A percentile compares a stretch with the other conserved stretches of the same genome.
Evolutionary conservation across 164 flowering plant species (phyloP).

Genomic region (Magnolia officinalis): DNA sequence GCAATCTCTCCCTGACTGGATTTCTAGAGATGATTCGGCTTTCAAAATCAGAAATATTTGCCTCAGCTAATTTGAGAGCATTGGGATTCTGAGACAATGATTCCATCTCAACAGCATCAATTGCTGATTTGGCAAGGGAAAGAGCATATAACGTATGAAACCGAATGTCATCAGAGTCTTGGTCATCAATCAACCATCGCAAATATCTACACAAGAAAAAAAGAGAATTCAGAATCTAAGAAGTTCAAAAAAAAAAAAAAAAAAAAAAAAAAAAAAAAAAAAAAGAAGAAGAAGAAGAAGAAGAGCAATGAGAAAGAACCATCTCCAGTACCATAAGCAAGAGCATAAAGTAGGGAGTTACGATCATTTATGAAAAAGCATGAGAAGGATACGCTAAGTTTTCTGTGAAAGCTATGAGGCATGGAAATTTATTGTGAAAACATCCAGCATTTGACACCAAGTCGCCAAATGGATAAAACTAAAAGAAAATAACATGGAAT

Average conservation of each 20-base stretch:
- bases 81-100: constrained; percentile 16
- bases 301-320: background rate
- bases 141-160: constrained; percentile 86
- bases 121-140: constrained; percentile 82
- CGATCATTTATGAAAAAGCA: background rate
- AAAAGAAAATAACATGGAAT: background rate
- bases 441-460: background rate
- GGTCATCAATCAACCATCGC: constrained; percentile 97
- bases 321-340: background rate
- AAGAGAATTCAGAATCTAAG: constrained; percentile 3
- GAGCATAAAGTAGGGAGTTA: background rate
- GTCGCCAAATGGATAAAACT: background rate
- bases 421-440: background rate
- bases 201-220: constrained; percentile 50
- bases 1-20: constrained; percentile 72
- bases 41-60: constrained; percentile 23
- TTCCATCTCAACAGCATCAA: constrained; percentile 47
- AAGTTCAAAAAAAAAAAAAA: background rate
- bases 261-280: too few species aligned
- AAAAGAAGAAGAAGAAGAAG: too few species aligned
- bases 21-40: constrained; percentile 33
- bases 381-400: background rate
- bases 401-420: background rate
- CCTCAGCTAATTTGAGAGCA: constrained; percentile 19
- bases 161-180: constrained; percentile 63